Evolutionary conservation across 2,329 filamentous ascomycete species (phyloP).

Genomic region (Metarhizium brunneum): DNA sequence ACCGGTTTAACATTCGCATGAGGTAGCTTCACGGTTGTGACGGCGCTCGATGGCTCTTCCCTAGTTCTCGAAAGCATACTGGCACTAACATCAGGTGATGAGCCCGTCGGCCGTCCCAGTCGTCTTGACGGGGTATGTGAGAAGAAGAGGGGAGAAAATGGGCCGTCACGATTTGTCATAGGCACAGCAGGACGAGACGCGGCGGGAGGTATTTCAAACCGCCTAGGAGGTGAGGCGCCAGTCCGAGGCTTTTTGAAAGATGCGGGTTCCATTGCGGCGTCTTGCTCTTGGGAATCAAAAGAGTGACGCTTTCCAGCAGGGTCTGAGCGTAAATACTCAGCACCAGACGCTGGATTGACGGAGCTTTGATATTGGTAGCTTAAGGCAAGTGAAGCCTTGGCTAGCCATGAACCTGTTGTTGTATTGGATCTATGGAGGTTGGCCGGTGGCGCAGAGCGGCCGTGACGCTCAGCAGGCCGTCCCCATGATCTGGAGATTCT

Average conservation of each 20-base stretch:
- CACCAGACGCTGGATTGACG: slow-evolving; percentile 1
- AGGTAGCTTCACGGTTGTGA: slow-evolving; percentile 48
- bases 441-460: slow-evolving; percentile 7
- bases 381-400: not conserved
- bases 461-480: slow-evolving; percentile 7
- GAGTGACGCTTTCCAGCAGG: slow-evolving; percentile 17
- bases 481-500: slow-evolving; percentile 9
- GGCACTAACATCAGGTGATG: slow-evolving; percentile 31
- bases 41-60: slow-evolving; percentile 31
- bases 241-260: slow-evolving; percentile 38
- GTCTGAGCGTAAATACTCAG: slow-evolving; percentile 5
- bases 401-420: not conserved
- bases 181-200: slow-evolving; percentile 11
- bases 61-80: slow-evolving; percentile 38
- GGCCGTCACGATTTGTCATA: slow-evolving; percentile 21
- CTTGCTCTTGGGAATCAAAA: slow-evolving; percentile 11
- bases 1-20: slow-evolving; percentile 40
- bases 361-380: not conserved
- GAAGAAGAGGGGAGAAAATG: slow-evolving; percentile 45
- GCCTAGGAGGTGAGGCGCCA: slow-evolving; percentile 35
- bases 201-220: slow-evolving; percentile 30
- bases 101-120: slow-evolving; percentile 25
- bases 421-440: not conserved
- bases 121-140: slow-evolving; percentile 32
- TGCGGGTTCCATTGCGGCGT: slow-evolving; percentile 22